These are phyloP conservation scores for Cordyceps fumosorosea DNA, from an alignment of 2,329 filamentous ascomycete genomes.

Conservation along the genomic window DNA sequence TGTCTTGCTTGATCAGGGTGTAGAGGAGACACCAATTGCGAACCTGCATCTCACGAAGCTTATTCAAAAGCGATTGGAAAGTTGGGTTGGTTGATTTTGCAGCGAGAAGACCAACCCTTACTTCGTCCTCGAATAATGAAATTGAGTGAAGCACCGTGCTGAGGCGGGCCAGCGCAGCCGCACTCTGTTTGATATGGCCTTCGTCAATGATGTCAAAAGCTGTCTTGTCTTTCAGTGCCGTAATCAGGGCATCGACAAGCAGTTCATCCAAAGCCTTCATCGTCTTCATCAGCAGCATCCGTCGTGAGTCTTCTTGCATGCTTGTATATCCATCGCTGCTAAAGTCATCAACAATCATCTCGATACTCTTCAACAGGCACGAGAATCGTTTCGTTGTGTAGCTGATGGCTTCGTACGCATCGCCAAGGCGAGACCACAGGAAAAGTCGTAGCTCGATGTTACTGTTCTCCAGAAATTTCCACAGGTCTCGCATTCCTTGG, in stretches of 20 bases:
- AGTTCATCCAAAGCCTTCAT: slow-evolving; percentile 75
- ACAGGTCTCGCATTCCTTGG: slow-evolving; percentile 65
- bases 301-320: slow-evolving; percentile 57
- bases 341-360: slow-evolving; percentile 64
- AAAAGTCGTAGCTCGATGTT: slow-evolving; percentile 78
- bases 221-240: slow-evolving; percentile 58
- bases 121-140: slow-evolving; percentile 75
- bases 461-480: slow-evolving; percentile 75
- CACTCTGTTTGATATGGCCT: slow-evolving; percentile 65
- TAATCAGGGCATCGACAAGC: slow-evolving; percentile 62
- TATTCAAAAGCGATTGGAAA: slow-evolving; percentile 50
- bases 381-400: slow-evolving; percentile 85
- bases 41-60: slow-evolving; percentile 79
- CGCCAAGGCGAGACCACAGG: slow-evolving; percentile 83
- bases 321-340: slow-evolving; percentile 57
- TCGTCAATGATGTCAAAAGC: slow-evolving; percentile 82
- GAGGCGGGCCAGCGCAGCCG: slow-evolving; percentile 64
- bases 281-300: slow-evolving; percentile 64
- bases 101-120: slow-evolving; percentile 67
- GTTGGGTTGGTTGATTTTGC: slow-evolving; percentile 52
- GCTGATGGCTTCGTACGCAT: slow-evolving; percentile 78
- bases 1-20: slow-evolving; percentile 66
- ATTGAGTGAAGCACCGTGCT: slow-evolving; percentile 71
- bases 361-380: slow-evolving; percentile 78
- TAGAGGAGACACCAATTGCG: slow-evolving; percentile 87